Evolutionary conservation across 2,329 filamentous ascomycete genomes (phyloP).

Genomic region (Orbilia blumenaviensis): DNA sequence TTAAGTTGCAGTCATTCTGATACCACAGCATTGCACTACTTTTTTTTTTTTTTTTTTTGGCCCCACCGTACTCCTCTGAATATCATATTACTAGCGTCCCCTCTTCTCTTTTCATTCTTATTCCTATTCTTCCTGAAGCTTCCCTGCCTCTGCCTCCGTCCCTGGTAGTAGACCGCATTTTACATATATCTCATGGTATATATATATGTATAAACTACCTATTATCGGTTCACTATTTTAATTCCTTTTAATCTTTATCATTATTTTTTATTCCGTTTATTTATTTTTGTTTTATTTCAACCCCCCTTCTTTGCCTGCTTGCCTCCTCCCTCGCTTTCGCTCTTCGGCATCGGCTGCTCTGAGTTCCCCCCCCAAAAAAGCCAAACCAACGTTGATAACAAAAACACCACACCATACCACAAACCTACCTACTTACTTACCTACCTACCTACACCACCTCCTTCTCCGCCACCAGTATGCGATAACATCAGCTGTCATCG

Average conservation of each 20-base stretch:
- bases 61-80: neutral
- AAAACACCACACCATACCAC: conserved; percentile 13
- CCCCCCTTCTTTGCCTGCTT: neutral
- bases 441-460: conserved; percentile 15
- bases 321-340: neutral
- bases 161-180: too few species aligned
- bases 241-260: neutral
- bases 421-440: neutral
- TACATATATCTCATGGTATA: too few species aligned
- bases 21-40: neutral
- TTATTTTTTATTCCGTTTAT: conserved; percentile 2
- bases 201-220: too few species aligned
- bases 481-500: too few species aligned
- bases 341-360: conserved; percentile 49
- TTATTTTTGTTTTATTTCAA: conserved; percentile 36
- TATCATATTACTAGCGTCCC: neutral
- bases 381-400: too few species aligned
- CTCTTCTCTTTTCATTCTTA: neutral
- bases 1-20: neutral
- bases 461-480: conserved; percentile 26
- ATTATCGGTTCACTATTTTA: neutral
- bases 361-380: conserved; percentile 42
- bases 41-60: too few species aligned
- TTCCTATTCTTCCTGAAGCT: conserved; percentile 33
- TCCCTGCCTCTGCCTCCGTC: too few species aligned